Evolutionary conservation across 192 early-diverging fungal genomes (phyloP).

Genomic region (Lunasporangiospora selenospora): DNA sequence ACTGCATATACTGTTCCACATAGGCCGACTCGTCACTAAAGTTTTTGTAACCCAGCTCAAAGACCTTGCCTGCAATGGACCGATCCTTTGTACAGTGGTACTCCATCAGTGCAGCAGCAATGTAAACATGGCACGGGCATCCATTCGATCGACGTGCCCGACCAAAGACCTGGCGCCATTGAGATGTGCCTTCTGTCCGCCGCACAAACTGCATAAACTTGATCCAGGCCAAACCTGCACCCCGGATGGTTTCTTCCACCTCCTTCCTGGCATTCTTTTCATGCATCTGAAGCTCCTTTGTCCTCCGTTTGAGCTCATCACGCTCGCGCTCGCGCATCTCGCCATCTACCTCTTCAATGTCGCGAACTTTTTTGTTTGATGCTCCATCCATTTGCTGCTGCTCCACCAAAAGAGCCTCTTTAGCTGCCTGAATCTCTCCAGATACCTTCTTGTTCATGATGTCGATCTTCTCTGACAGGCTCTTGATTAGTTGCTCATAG

Average conservation of each 20-base stretch:
- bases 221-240: conserved; percentile 80
- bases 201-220: conserved; percentile 86
- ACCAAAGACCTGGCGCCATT: conserved; percentile 72
- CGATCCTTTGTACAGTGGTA: conserved; percentile 89
- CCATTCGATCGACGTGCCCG: conserved; percentile 76
- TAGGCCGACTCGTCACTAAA: conserved; percentile 79
- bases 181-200: conserved; percentile 69
- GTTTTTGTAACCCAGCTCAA: conserved; percentile 85
- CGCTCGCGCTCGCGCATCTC: conserved; percentile 63
- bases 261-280: conserved; percentile 63
- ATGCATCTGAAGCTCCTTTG: conserved; percentile 65
- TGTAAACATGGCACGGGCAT: conserved; percentile 79
- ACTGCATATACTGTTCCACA: conserved; percentile 85
- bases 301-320: conserved; percentile 59
- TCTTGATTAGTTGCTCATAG: conserved; percentile 59
- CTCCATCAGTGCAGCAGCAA: conserved; percentile 82
- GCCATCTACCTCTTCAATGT: conserved; percentile 62
- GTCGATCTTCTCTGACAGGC: conserved; percentile 50
- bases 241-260: conserved; percentile 61
- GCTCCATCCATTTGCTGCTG: conserved; percentile 47
- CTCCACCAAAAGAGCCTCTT: conserved; percentile 33
- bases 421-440: conserved; percentile 54
- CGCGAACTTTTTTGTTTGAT: conserved; percentile 49
- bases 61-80: conserved; percentile 84
- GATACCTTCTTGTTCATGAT: conserved; percentile 52